phyloP scores from a whole-genome alignment of 345 rosid genomes.

The Arabidopsis suecica region DNA sequence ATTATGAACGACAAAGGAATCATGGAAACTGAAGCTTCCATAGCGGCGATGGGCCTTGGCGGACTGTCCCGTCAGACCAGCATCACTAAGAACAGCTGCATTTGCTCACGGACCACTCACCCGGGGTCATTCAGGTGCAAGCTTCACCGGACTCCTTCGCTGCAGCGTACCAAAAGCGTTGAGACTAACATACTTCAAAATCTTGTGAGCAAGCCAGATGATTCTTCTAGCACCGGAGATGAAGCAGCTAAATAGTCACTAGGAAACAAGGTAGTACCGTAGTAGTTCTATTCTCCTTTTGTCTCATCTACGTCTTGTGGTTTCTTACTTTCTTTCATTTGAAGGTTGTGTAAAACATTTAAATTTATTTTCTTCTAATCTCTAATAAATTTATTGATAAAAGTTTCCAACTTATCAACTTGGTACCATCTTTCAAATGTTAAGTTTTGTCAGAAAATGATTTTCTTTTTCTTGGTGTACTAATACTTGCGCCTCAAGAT shows the following conservation, averaged over 20 bases:
- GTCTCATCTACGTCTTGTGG: slow-evolving; percentile 9
- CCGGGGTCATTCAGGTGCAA: slow-evolving; percentile 41
- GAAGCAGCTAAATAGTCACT: slow-evolving; percentile 19
- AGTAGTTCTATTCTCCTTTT: too few species aligned
- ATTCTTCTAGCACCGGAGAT: slow-evolving; percentile 18
- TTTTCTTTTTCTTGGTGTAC: not conserved
- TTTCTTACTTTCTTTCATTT: not conserved
- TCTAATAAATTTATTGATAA: not conserved
- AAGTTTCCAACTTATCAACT: too few species aligned
- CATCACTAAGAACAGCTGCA: slow-evolving; percentile 30
- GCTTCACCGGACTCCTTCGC: slow-evolving; percentile 37
- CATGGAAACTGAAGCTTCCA: slow-evolving; percentile 20
- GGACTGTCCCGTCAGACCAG: slow-evolving; percentile 40
- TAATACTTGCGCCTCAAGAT: not conserved
- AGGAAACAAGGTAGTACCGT: not conserved
- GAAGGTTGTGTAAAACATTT: not conserved
- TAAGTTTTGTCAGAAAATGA: not conserved
- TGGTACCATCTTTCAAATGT: not conserved
- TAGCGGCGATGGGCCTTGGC: not conserved
- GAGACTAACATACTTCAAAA: slow-evolving; percentile 34
- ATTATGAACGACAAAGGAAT: slow-evolving; percentile 24
- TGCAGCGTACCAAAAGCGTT: slow-evolving; percentile 37
- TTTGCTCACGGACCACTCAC: slow-evolving; percentile 42
- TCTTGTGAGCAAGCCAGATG: slow-evolving; percentile 6
- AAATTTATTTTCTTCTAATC: not conserved